Conservation (phyloP, 2,329 filamentous ascomycete genomes). For the Lachnellula willkommii region DNA sequence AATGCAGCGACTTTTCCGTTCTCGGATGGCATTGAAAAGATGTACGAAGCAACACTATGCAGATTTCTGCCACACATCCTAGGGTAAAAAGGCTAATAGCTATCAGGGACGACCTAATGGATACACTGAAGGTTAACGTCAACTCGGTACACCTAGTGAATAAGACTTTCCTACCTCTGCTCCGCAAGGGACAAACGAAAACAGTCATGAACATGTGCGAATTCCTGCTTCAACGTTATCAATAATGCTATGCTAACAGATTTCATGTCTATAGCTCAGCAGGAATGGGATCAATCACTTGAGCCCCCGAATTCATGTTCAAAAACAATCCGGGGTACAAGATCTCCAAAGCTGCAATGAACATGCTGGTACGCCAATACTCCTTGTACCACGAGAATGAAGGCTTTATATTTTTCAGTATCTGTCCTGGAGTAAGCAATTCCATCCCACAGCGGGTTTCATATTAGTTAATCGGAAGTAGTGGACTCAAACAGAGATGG, state of each 20-base stretch:
- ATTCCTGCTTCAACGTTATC: background rate
- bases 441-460: too few relatives aligned
- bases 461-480: too few relatives aligned
- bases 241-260: background rate
- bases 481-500: too few relatives aligned
- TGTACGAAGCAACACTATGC: background rate
- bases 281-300: slow-evolving; percentile 16
- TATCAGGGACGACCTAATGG: background rate
- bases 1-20: slow-evolving; percentile 34
- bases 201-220: background rate
- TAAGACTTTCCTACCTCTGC: background rate
- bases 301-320: slow-evolving; percentile 30
- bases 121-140: background rate
- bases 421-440: background rate
- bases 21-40: background rate
- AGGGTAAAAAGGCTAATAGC: background rate
- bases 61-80: too few relatives aligned
- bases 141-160: background rate
- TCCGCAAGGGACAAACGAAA: background rate
- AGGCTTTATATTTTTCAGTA: background rate
- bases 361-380: slow-evolving; percentile 42
- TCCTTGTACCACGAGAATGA: slow-evolving; percentile 26
- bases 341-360: slow-evolving; percentile 42
- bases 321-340: slow-evolving; percentile 38
- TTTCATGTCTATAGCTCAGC: background rate